Percentiles rank a stretch among this genome's conserved stretches.
These are phyloP conservation scores for Fusarium secorum DNA, from an alignment of 2,329 filamentous ascomycete genomes.

Conservation along the genomic window DNA sequence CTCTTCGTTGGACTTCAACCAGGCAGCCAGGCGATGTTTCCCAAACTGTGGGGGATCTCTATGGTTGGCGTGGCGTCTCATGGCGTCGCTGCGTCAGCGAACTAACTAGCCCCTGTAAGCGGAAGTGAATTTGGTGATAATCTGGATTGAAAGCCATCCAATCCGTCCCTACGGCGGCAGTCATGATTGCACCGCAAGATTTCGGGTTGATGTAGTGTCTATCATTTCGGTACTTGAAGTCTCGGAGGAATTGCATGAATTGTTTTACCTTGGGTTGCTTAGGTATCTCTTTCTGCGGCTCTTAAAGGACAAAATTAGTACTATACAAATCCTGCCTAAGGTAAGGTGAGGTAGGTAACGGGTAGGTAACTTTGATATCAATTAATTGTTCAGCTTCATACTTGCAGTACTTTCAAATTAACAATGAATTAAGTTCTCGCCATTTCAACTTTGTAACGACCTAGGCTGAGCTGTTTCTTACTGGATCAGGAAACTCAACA, in stretches of 20 bases:
- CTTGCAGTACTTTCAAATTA: neutral
- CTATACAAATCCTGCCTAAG: neutral
- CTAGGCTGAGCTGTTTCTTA: neutral
- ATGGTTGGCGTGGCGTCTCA: constrained; percentile 30
- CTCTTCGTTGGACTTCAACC: neutral
- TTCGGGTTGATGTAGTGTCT: neutral
- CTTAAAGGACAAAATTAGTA: neutral
- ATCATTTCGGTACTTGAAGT: neutral
- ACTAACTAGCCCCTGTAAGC: constrained; percentile 17
- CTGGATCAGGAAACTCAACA: neutral
- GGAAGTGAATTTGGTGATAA: neutral
- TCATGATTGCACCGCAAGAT: neutral
- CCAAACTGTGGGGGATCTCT: constrained; percentile 22
- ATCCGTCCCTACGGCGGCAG: neutral
- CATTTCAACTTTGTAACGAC: neutral
- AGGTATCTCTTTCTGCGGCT: neutral
- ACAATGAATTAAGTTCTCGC: neutral
- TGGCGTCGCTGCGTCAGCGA: constrained; percentile 23
- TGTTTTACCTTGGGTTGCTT: neutral
- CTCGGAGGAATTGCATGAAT: neutral
- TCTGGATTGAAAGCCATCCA: neutral
- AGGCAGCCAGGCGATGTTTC: neutral
- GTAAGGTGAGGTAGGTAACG: too few species aligned
- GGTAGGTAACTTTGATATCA: neutral
- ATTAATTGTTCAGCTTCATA: neutral